Base-by-base conservation (phyloP, 2,329 filamentous ascomycete genomes). In the Botrytis paeoniae region DNA sequence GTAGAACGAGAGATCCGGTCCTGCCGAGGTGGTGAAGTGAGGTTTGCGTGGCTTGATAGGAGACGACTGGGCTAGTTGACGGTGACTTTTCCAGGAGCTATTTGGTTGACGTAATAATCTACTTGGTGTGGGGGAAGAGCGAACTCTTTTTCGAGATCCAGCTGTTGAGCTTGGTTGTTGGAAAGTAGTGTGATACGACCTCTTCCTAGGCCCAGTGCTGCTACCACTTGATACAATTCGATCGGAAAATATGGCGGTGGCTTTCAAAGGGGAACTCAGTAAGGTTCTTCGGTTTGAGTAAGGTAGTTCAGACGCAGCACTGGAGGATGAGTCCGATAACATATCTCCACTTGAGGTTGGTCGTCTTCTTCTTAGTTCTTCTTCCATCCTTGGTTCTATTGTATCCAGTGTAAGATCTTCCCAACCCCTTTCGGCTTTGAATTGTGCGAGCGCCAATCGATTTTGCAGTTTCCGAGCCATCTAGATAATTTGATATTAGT, bases 371-470 rank as follows among this genome's bases (percentile, higher is more conserved):
- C 92, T 89, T 81, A 95, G 86, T 83, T 95, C 89, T 81, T 94
- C 89, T 81, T 95, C 92, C 75, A 95, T 85, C 81, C 91, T 92
- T 69, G 94, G 93, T 83, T 97, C 94, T 83, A 97, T 93, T 75
- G 87, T 91, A 81, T 94, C 93, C 80, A 97, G 89, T 75, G 92
- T 93, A 81, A 97, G 88, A 82, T 96, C 93, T 83, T 98, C 92
- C 91, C 94, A 97, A 81, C 95, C 95, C 85, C 97, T 92, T 84
- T 97, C 94, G 78, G 96, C 94, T 85, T 98, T 98, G 88, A 98
- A 96, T 83, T 97, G 96, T 81, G 96, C 96, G 76, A 98, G 89
- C 74, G 96, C 95, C 74, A 99, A 90, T 76, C 95, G 93, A 85
- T 97, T 94, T 84, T 98, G 94, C 72, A 99, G 87, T 80, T 92